Base-by-base conservation (phyloP, 108 stramenopile species). In the Nitzschia palea region DNA sequence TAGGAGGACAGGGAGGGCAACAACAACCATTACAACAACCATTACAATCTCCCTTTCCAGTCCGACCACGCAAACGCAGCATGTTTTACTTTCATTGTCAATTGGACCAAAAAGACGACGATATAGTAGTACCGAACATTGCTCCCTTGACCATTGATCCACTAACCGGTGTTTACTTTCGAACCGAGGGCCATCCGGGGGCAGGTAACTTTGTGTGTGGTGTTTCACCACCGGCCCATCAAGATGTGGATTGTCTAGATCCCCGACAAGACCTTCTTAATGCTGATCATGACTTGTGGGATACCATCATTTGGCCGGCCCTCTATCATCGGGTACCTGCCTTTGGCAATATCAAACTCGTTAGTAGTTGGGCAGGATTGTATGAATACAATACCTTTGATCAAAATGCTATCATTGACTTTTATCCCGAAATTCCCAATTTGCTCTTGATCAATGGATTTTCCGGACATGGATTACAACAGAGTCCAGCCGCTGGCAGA, bases 321-420 rank as follows among this genome's bases (percentile, higher is more conserved):
- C 54, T 92, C 52, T 82, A 72, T 59, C 55, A 87, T 75, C 82
- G 87, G 3, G 84, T 83, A 36, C 83, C 82, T 20, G 87, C 87
- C 1, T 92, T 92, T 76, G 84, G 81, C 17, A 77, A 76, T 25
- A 76, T 86, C 65, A 88, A 92, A 66, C 59, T 92, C 26, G 71
- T 70, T 40, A 74, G 67, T 59, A 73, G 72, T 59, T 92, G 91
- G 91, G 86, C 84, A 15, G 91, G 91, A 4, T 56, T 88, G 14
- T 88, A 92, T 62, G 91, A 88, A 45, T 85, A 85, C 61, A 92
- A 88, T 51, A 80, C 73, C 17, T n/a, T 87, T 2, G 91, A 88
- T 70, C 91, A 92, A 64, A 92, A 92, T 65, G 81, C 55, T n/a
- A 88, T 92, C 15, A 85, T 92, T 44, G 91, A 81, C 29, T 86